Conservation (phyloP, 2,329 filamentous ascomycete species). For the Ceratocystis smalleyi region DNA sequence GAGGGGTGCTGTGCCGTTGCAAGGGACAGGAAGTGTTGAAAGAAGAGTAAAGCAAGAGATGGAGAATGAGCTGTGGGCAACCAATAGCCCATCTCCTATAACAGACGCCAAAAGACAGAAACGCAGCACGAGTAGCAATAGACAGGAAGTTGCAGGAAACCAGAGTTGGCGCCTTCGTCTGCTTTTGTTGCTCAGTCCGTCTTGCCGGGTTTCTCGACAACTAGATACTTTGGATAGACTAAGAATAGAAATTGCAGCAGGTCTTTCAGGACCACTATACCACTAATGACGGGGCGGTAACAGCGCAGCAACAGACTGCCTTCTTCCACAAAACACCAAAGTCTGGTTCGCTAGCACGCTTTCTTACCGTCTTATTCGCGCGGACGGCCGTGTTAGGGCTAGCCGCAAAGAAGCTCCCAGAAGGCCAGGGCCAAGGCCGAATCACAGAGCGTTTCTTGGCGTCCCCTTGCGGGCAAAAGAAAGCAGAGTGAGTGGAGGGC, state of each 20-base stretch:
- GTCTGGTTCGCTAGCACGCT: neutral
- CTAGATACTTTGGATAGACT: neutral
- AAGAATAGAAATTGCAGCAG: conserved; percentile 4
- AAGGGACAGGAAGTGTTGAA: neutral
- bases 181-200: neutral
- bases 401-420: neutral
- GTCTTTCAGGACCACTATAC: neutral
- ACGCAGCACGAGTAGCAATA: neutral
- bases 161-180: neutral
- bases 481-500: neutral
- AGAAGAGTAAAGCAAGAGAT: neutral
- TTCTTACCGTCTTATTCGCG: neutral
- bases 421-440: neutral
- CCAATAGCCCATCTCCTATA: neutral
- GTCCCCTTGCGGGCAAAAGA: neutral
- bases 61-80: neutral
- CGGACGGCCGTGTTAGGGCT: neutral
- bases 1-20: neutral
- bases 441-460: neutral
- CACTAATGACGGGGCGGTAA: neutral
- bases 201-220: neutral
- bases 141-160: neutral
- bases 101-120: neutral
- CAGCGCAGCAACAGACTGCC: neutral
- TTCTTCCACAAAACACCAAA: neutral